phyloP scores from a whole-genome alignment of 2,329 filamentous ascomycete species.

The Fusarium devonianum region DNA sequence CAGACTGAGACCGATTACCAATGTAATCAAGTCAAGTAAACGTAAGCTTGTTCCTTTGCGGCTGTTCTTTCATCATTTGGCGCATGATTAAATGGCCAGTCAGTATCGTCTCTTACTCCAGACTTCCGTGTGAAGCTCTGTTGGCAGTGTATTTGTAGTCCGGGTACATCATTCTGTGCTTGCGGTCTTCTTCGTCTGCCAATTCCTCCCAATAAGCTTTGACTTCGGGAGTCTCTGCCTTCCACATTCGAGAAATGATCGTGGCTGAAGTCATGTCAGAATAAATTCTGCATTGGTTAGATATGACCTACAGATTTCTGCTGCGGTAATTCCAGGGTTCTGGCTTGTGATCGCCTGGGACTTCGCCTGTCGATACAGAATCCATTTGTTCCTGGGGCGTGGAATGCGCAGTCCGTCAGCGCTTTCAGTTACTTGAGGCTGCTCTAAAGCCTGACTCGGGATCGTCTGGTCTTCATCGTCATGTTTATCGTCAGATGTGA shows the following conservation, averaged over 20 bases:
- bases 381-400: slow-evolving; percentile 45
- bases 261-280: slow-evolving; percentile 34
- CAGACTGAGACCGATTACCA: slow-evolving; percentile 2
- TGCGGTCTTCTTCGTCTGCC: slow-evolving; percentile 37
- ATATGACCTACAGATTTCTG: slow-evolving; percentile 44
- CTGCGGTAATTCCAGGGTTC: slow-evolving; percentile 39
- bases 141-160: slow-evolving; percentile 39
- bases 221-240: slow-evolving; percentile 35
- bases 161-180: slow-evolving; percentile 41
- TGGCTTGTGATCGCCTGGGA: slow-evolving; percentile 34
- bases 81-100: background rate
- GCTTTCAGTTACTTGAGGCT: background rate
- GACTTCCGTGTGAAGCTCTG: background rate
- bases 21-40: background rate
- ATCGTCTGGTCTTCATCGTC: background rate
- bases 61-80: background rate
- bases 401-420: slow-evolving; percentile 29
- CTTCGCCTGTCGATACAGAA: slow-evolving; percentile 45
- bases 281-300: too few species aligned
- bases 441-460: background rate
- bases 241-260: slow-evolving; percentile 42
- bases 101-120: background rate
- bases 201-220: slow-evolving; percentile 34
- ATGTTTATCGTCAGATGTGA: background rate
- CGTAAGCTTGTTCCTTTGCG: background rate